These are phyloP conservation scores for Podila clonocystis DNA, from an alignment of 192 early-diverging fungal genomes.

Conservation along the genomic window DNA sequence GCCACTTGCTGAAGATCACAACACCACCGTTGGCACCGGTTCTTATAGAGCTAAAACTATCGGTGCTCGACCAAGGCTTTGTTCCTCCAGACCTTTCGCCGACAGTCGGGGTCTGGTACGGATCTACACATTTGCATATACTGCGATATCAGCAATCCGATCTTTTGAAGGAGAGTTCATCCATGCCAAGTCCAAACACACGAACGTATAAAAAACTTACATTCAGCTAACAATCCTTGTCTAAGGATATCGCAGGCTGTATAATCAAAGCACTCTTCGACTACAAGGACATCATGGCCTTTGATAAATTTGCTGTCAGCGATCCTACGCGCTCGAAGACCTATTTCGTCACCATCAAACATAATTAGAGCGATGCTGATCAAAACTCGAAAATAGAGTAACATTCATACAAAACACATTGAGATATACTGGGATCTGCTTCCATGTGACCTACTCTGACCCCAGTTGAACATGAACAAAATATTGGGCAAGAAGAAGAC, in stretches of 20 bases:
- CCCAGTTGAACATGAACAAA: too few relatives aligned
- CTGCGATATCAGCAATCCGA: neutral
- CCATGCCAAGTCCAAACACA: neutral
- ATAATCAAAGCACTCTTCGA: constrained; percentile 33
- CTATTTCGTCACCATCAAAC: constrained; percentile 1
- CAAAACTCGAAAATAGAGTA: neutral
- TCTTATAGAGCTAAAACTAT: neutral
- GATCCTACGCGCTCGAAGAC: constrained; percentile 23
- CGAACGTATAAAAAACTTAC: constrained; percentile 19
- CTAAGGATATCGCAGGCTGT: constrained; percentile 21
- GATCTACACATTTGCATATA: constrained; percentile 22
- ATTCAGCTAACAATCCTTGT: constrained; percentile 15
- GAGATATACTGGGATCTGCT: too few relatives aligned
- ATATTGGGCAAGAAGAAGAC: too few relatives aligned
- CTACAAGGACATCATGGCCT: constrained; percentile 32
- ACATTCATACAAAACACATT: neutral
- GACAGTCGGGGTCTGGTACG: constrained; percentile 36
- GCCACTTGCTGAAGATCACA: constrained; percentile 46
- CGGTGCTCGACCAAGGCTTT: constrained; percentile 30
- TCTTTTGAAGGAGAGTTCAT: neutral
- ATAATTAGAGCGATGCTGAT: neutral
- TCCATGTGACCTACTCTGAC: too few relatives aligned
- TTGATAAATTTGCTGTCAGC: constrained; percentile 37
- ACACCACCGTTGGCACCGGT: constrained; percentile 32
- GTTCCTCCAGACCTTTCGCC: constrained; percentile 30